A percentile compares a stretch with the other conserved stretches of the same genome.
Evolutionary conservation across 1,284 basidiomycete species (phyloP).

Genomic region (Moniliella sp.): DNA sequence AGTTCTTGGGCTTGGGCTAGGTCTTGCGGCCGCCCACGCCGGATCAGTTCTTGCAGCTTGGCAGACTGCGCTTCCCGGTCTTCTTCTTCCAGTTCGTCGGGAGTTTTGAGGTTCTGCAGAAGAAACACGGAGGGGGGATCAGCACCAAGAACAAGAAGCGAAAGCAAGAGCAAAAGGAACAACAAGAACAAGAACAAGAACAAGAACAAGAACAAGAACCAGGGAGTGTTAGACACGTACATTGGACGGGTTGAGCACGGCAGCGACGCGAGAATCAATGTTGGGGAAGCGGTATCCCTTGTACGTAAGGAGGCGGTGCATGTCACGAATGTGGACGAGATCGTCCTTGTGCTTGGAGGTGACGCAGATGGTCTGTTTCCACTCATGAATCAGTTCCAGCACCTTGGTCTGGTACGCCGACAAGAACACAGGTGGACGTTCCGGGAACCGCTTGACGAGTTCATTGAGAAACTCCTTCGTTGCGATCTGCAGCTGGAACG

Average conservation of each 20-base stretch:
- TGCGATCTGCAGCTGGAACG: constrained; percentile 82
- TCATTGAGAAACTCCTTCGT: constrained; percentile 98
- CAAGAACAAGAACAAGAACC: too few relatives aligned
- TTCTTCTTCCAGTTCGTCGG: constrained; percentile 85
- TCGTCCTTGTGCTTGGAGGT: constrained; percentile 87
- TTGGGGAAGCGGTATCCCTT: too few relatives aligned
- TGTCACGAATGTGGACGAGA: constrained; percentile 85
- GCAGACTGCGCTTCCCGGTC: constrained; percentile 83
- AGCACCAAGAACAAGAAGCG: too few relatives aligned
- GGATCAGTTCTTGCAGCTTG: constrained; percentile 90
- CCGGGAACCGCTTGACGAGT: constrained; percentile 87
- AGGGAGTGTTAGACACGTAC: too few relatives aligned
- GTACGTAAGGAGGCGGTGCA: constrained; percentile 86
- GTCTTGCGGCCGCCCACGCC: constrained; percentile 81
- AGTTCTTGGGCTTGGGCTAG: constrained; percentile 85
- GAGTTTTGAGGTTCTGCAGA: constrained; percentile 81
- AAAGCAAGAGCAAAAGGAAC: too few relatives aligned
- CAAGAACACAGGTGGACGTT: constrained; percentile 81
- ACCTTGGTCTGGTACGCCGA: constrained; percentile 84
- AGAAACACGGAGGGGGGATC: too few relatives aligned
- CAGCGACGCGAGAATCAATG: neutral
- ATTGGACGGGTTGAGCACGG: too few relatives aligned
- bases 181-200: too few relatives aligned
- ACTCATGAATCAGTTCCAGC: constrained; percentile 72
- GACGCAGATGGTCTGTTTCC: constrained; percentile 81